Evolutionary conservation across 306 rosid genomes (phyloP).

Genomic region (Cicer arietinum): DNA sequence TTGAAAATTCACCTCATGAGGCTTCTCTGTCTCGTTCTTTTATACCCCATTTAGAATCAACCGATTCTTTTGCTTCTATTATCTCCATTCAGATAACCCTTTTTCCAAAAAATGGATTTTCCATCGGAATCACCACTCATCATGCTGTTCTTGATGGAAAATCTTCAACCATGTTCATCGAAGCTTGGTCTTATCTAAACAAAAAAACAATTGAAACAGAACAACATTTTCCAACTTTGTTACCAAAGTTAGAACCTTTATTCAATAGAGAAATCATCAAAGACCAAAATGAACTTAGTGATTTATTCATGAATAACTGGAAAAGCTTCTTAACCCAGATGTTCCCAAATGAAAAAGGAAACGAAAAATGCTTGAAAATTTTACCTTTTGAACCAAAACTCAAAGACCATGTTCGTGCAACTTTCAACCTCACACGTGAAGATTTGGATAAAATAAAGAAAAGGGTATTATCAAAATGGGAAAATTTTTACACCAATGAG

Average conservation of each 20-base stretch:
- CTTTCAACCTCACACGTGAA: conserved; percentile 42
- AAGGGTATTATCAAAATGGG: conserved; percentile 41
- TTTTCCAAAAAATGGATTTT: conserved; percentile 57
- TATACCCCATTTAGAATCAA: conserved; percentile 50
- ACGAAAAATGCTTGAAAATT: conserved; percentile 23
- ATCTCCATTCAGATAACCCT: conserved; percentile 60
- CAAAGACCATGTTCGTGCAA: conserved; percentile 43
- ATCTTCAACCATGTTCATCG: conserved; percentile 51
- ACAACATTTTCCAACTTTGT: neutral
- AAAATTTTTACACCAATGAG: neutral
- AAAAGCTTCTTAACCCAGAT: rapidly evolving
- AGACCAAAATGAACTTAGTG: conserved; percentile 31
- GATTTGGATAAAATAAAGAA: conserved; percentile 46
- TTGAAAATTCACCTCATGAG: conserved; percentile 28
- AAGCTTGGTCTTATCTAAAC: conserved; percentile 60
- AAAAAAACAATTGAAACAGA: neutral
- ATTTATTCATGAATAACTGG: neutral
- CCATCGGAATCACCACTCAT: conserved; percentile 54
- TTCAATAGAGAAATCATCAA: conserved; percentile 47
- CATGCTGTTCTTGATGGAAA: conserved; percentile 65
- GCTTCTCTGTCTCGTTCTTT: conserved; percentile 46
- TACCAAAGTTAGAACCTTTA: conserved; percentile 49
- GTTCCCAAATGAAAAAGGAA: neutral
- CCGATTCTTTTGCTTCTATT: conserved; percentile 43
- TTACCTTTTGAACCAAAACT: conserved; percentile 14